phyloP scores from a whole-genome alignment of 2,329 filamentous ascomycete species.

The Ascochyta pisi region DNA sequence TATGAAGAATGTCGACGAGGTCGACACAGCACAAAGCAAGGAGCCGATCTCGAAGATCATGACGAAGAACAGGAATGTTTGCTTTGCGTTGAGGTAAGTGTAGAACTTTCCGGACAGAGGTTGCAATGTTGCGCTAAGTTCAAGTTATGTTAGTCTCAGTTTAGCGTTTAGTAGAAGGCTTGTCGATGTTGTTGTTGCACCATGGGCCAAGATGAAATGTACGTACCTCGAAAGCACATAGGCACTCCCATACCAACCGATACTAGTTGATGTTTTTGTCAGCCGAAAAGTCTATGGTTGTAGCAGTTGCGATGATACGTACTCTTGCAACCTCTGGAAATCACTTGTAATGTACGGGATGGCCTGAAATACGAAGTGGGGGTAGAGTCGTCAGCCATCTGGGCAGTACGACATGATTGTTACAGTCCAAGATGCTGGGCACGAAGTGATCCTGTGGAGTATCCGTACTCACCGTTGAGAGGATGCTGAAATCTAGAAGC shows the following conservation, averaged over 20 bases:
- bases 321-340: background rate
- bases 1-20: conserved; percentile 10
- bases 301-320: no score
- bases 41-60: background rate
- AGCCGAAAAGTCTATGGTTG: no score
- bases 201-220: background rate
- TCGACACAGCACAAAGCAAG: background rate
- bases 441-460: background rate
- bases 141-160: no score
- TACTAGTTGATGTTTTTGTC: no score
- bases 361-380: background rate
- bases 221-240: background rate
- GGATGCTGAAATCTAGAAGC: background rate
- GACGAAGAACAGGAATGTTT: background rate
- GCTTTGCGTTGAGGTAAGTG: background rate
- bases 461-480: background rate
- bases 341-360: background rate
- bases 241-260: no score
- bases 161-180: no score
- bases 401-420: no score
- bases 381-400: background rate
- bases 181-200: no score
- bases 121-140: background rate
- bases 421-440: no score
- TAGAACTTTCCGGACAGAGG: background rate